These are phyloP conservation scores for Triticum monococcum DNA, from an alignment of 176 grass and related monocot species.

Conservation along the genomic window DNA sequence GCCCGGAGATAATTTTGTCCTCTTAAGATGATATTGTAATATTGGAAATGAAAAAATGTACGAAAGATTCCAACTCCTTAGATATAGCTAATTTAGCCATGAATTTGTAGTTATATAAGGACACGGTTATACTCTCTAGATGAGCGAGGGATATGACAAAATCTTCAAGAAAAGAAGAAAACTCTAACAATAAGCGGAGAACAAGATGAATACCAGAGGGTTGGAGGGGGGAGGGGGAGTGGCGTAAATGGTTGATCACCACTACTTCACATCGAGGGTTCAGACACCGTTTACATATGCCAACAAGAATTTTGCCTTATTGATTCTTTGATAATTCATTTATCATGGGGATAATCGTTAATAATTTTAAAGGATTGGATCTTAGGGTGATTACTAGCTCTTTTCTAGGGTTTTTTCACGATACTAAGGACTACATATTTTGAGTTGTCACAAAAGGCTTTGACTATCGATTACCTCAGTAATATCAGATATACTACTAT, in stretches of 20 bases:
- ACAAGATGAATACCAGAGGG: no score
- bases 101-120: not conserved
- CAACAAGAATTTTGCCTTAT: not conserved
- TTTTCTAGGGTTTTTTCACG: not conserved
- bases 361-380: not conserved
- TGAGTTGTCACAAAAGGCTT: not conserved
- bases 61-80: not conserved
- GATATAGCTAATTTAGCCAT: not conserved
- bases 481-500: not conserved
- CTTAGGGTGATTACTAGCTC: not conserved
- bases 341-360: not conserved
- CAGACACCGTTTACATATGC: not conserved
- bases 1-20: not conserved
- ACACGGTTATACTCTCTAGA: not conserved
- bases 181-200: no score
- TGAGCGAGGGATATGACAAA: not conserved
- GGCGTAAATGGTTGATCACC: not conserved
- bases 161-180: not conserved
- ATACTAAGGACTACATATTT: not conserved
- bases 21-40: not conserved
- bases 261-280: not conserved
- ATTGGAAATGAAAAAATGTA: not conserved
- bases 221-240: no score
- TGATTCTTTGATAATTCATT: not conserved
- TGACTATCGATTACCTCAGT: not conserved